phyloP scores from a whole-genome alignment of 768 basidiomycete species.

The Lactifluus volemus region DNA sequence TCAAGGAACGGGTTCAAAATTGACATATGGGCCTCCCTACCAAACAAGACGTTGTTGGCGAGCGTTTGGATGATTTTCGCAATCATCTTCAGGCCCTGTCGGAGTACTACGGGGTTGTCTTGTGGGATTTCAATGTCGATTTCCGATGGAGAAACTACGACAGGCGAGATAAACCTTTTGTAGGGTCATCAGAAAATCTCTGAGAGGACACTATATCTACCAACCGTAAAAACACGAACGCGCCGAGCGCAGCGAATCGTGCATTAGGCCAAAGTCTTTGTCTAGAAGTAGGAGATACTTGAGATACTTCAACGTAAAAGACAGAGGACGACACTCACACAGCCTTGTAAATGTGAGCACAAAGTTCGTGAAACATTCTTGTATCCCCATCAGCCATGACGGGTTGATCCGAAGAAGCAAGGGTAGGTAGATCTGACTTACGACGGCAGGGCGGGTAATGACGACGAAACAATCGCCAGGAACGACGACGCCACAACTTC shows the following conservation, averaged over 20 bases:
- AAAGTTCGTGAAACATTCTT: constrained; percentile 84
- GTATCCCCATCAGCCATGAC: constrained; percentile 12
- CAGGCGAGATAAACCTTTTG: constrained; percentile 83
- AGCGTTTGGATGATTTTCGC: constrained; percentile 91
- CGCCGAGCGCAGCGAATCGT: constrained; percentile 75
- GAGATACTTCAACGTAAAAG: constrained; percentile 11
- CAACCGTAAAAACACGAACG: constrained; percentile 85
- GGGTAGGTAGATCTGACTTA: constrained; percentile 31
- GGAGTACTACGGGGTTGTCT: constrained; percentile 46
- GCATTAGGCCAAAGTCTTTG: constrained; percentile 67
- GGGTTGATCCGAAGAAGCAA: constrained; percentile 6
- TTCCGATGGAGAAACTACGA: constrained; percentile 76
- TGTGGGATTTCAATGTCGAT: constrained; percentile 76
- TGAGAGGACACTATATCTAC: constrained; percentile 8
- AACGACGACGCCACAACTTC: constrained; percentile 68
- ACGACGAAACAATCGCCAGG: constrained; percentile 63
- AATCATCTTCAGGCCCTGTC: constrained; percentile 76
- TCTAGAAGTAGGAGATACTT: constrained; percentile 33
- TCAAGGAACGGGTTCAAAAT: constrained; percentile 67
- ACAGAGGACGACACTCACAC: constrained; percentile 46
- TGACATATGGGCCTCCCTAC: constrained; percentile 83
- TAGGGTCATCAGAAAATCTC: not conserved
- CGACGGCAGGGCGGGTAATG: constrained; percentile 64
- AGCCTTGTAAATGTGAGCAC: constrained; percentile 65
- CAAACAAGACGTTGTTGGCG: constrained; percentile 91